Evolutionary conservation across 495 filamentous ascomycete species (phyloP), one percentile per base, ranked within the genome.

Genomic region (Aspergillus haitiensis): DNA sequence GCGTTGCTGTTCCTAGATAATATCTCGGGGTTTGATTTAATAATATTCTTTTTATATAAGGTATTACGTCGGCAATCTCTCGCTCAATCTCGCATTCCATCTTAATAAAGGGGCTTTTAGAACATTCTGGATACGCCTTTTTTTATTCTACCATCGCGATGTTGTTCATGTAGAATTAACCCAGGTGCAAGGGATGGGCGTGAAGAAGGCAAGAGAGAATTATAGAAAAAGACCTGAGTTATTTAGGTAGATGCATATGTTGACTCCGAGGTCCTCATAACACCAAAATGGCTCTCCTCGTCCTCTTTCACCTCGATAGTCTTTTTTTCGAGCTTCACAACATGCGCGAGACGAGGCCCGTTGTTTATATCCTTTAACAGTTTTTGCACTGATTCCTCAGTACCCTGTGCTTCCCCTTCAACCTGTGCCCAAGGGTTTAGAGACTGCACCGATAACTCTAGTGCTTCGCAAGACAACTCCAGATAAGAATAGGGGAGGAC

Each of bases 381-480:
- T 27, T 83, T 80, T 53, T 87, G 73, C 44, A 97, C 65, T 5
- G 78, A 70, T 10, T 84, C 78, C 9, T 85, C 78, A 12, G 81
- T 72, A 35, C 93, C 93, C 66, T 97, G 93, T 2, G 87, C 91
- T 75, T 97, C 93, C 42, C 93, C 93, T 70, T 88, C 86, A n/a
- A 97, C 92, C 88, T 94, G 60, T 36, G 21, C 3, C 21, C 9
- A 18, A 12, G 56, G 7, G 21, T 51, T 44, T 16, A 62, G 61
- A 39, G 16, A 36, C 42, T 32, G n/a, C 21, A 27, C 21, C 21
- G 21, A 27, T 27, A 27, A 27, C 21, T 27, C 21, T 6, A 31
- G 21, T 16, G n/a, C 33, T 0, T 11, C 5, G 15, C 44, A 47
- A 15, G 27, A 9, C 6, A 7, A 18, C 2, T 9, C 4, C 44